Conservation (phyloP, 2,329 filamentous ascomycete genomes). For the Fusarium sp. region DNA sequence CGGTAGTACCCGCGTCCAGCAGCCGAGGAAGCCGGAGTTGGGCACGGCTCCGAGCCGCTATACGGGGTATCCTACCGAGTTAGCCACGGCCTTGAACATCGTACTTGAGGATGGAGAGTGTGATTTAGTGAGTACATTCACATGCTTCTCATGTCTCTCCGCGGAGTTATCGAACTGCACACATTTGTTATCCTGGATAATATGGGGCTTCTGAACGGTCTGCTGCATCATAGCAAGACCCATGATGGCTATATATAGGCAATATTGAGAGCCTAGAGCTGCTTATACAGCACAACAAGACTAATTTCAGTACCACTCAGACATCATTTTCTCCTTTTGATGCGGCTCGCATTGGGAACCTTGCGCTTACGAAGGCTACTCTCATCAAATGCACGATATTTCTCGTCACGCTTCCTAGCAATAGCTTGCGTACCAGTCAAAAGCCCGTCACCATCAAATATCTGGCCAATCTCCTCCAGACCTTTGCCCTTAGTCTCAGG, state of each 20-base stretch:
- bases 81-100: too few relatives aligned
- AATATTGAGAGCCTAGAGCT: not conserved
- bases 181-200: too few relatives aligned
- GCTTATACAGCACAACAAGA: not conserved
- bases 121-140: rapidly evolving
- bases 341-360: too few relatives aligned
- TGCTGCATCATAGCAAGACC: too few relatives aligned
- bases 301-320: too few relatives aligned
- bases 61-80: not conserved
- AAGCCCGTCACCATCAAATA: not conserved
- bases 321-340: not conserved
- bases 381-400: not conserved
- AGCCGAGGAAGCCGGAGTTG: not conserved
- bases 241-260: too few relatives aligned
- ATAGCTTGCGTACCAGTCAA: not conserved
- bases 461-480: not conserved
- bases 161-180: not conserved
- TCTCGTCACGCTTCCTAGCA: not conserved
- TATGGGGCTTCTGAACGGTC: too few relatives aligned
- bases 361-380: not conserved
- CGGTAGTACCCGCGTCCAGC: not conserved
- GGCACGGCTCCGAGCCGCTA: not conserved
- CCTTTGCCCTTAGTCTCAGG: not conserved
- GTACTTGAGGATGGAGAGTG: too few relatives aligned
- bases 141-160: too few relatives aligned